Conservation (phyloP, 1,284 basidiomycete species). For the Ganoderma resinaceum region DNA sequence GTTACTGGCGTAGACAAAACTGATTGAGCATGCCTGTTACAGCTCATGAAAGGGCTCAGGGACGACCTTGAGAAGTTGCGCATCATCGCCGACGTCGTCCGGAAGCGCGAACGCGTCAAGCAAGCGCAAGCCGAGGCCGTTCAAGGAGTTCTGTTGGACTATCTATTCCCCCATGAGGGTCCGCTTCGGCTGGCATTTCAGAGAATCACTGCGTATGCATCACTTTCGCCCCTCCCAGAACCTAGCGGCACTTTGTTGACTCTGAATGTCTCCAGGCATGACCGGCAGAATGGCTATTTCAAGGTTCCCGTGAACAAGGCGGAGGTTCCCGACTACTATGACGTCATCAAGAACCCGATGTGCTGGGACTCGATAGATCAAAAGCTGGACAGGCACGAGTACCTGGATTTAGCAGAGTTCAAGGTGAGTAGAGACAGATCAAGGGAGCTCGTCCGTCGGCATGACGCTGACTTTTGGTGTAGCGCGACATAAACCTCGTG, state of each 20-base stretch:
- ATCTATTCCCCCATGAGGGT: conserved; percentile 74
- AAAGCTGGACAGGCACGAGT: conserved; percentile 82
- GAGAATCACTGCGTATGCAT: conserved; percentile 68
- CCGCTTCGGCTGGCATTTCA: conserved; percentile 73
- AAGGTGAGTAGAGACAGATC: conserved; percentile 55
- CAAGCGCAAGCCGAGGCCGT: conserved; percentile 76
- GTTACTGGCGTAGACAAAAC: neutral
- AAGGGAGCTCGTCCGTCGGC: neutral
- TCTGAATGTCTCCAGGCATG: conserved; percentile 59
- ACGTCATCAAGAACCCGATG: conserved; percentile 89
- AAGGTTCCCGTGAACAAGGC: conserved; percentile 79
- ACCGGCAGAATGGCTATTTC: conserved; percentile 76
- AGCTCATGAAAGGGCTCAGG: conserved; percentile 78
- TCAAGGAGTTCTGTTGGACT: conserved; percentile 67
- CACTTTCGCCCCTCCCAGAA: neutral
- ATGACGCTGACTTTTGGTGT: conserved; percentile 7
- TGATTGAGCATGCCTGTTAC: conserved; percentile 11
- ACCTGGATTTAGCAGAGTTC: conserved; percentile 80
- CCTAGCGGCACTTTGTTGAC: conserved; percentile 36
- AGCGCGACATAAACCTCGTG: conserved; percentile 88
- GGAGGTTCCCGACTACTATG: conserved; percentile 93
- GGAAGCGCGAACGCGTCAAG: conserved; percentile 89
- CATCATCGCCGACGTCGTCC: conserved; percentile 73
- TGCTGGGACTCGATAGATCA: conserved; percentile 84
- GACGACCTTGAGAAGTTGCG: conserved; percentile 83